Conservation (phyloP, 768 basidiomycete species). For the Auriscalpium vulgare region DNA sequence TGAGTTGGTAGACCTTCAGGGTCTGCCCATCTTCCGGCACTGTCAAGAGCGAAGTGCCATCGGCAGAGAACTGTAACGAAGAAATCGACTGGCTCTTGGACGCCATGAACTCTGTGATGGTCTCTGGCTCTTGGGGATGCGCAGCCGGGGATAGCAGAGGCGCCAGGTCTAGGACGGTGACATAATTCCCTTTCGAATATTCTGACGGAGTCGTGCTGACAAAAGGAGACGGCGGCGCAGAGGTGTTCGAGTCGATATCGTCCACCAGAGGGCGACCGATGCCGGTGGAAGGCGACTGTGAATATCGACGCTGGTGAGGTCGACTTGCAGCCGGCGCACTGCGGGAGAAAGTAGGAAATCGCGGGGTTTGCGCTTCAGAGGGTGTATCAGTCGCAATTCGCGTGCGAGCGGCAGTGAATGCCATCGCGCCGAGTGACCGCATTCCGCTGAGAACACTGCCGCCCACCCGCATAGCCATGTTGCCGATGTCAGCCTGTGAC, state of each 20-base stretch:
- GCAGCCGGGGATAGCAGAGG: slow-evolving; percentile 20
- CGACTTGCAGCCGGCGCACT: slow-evolving; percentile 21
- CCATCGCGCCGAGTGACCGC: slow-evolving; percentile 55
- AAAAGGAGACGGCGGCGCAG: not conserved
- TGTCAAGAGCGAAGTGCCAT: slow-evolving; percentile 45
- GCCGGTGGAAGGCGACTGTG: not conserved
- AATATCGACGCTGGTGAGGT: not conserved
- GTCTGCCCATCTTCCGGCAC: slow-evolving; percentile 49
- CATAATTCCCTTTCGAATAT: slow-evolving; percentile 24
- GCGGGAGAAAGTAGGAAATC: slow-evolving; percentile 23
- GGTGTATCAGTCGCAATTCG: slow-evolving; percentile 5
- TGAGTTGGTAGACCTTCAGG: slow-evolving; percentile 39
- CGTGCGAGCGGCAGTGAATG: slow-evolving; percentile 36
- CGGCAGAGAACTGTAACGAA: slow-evolving; percentile 39
- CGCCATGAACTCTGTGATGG: slow-evolving; percentile 41
- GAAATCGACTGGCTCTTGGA: slow-evolving; percentile 41
- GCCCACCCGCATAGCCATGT: slow-evolving; percentile 50
- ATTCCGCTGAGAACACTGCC: slow-evolving; percentile 57
- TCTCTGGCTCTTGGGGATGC: slow-evolving; percentile 20
- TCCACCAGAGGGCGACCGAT: not conserved
- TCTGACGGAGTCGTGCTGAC: no score
- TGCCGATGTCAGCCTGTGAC: slow-evolving; percentile 43
- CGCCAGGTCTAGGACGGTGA: slow-evolving; percentile 51
- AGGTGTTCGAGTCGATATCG: not conserved
- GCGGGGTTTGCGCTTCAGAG: not conserved